Conservation (phyloP, 345 rosid species). For the Erucastrum elatum region DNA sequence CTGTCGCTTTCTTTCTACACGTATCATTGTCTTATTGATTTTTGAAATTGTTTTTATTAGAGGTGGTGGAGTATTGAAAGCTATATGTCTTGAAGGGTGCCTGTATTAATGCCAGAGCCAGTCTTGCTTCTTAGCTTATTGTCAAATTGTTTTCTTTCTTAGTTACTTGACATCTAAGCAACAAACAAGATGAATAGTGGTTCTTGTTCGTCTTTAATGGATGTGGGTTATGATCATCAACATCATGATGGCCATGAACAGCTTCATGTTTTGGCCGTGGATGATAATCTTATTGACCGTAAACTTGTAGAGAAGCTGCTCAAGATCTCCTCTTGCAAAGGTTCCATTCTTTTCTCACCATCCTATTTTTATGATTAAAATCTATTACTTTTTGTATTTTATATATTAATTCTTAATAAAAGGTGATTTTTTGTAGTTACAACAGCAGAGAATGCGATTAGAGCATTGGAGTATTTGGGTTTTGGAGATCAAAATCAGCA, state of each 20-base stretch:
- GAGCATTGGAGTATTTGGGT: conserved; percentile 81
- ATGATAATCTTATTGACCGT: conserved; percentile 76
- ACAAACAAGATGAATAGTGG: conserved; percentile 30
- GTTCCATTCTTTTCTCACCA: not conserved
- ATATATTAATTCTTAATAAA: not conserved
- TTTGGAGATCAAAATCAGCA: conserved; percentile 51
- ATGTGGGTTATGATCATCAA: conserved; percentile 23
- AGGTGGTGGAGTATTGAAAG: conserved; percentile 17
- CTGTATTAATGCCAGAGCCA: conserved; percentile 18
- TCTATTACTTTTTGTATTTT: not conserved
- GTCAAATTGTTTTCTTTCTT: conserved; percentile 19
- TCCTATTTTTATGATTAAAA: not conserved
- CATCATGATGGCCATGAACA: conserved; percentile 29
- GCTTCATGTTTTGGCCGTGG: conserved; percentile 25
- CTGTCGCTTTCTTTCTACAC: conserved; percentile 43
- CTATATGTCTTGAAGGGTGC: not conserved
- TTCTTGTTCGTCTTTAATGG: conserved; percentile 39
- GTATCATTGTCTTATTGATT: conserved; percentile 14
- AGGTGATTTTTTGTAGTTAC: conserved; percentile 55
- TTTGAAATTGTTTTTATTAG: not conserved
- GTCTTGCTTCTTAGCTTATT: conserved; percentile 17
- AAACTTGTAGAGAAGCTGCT: conserved; percentile 55
- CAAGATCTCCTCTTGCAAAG: conserved; percentile 11
- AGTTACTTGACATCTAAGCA: conserved; percentile 24
- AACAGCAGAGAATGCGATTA: conserved; percentile 71